Evolutionary conservation across 2,329 filamentous ascomycete species (phyloP).

Genomic region (Davidsoniella virescens): DNA sequence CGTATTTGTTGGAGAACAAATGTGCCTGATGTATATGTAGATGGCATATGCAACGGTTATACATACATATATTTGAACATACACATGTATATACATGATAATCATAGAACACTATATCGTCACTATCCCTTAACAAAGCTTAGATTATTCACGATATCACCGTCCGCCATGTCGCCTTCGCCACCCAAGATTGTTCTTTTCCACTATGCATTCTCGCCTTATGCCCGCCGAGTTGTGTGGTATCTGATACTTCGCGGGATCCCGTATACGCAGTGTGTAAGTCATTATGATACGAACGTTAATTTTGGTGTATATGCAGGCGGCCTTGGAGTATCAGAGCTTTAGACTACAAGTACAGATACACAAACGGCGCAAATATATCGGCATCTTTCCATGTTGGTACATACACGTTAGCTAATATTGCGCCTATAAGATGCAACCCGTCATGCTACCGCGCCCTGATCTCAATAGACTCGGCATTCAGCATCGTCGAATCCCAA

Average conservation of each 20-base stretch:
- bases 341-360: not conserved
- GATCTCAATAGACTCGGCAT: conserved; percentile 46
- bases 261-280: conserved; percentile 50
- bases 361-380: not conserved
- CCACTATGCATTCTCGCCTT: conserved; percentile 51
- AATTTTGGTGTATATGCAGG: not conserved
- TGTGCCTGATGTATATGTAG: too few relatives aligned
- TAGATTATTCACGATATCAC: too few relatives aligned
- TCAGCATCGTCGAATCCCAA: conserved; percentile 51
- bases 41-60: too few relatives aligned
- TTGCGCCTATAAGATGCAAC: conserved; percentile 39
- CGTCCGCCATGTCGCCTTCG: not conserved
- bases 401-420: not conserved
- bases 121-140: too few relatives aligned
- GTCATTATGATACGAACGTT: conserved; percentile 18
- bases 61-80: too few relatives aligned
- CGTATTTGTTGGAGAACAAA: too few relatives aligned
- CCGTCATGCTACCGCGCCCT: conserved; percentile 47
- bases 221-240: conserved; percentile 46
- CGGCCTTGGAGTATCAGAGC: not conserved
- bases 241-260: conserved; percentile 52
- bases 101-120: not conserved
- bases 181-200: conserved; percentile 36
- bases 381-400: not conserved
- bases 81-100: too few relatives aligned